These are phyloP conservation scores for Fusarium sp. DNA, from an alignment of 2,329 filamentous ascomycete genomes.

Conservation along the genomic window DNA sequence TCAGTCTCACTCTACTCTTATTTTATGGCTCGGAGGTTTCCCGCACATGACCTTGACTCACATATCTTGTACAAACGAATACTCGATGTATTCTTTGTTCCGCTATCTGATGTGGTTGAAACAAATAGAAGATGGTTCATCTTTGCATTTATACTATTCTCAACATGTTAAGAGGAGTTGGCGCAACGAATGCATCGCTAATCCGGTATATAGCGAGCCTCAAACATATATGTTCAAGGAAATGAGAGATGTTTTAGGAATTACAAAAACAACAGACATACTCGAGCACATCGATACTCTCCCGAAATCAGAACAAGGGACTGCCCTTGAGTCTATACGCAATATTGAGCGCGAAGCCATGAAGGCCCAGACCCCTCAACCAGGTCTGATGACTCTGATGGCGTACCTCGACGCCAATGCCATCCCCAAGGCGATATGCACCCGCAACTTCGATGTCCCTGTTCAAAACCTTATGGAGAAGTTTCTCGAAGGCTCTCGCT, in stretches of 20 bases:
- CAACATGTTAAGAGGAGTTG: not conserved
- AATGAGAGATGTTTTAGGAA: slow-evolving; percentile 80
- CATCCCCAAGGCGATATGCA: slow-evolving; percentile 86
- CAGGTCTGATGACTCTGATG: slow-evolving; percentile 82
- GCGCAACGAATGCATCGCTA: not conserved
- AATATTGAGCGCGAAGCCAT: slow-evolving; percentile 84
- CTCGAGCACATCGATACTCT: slow-evolving; percentile 86
- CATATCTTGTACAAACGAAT: slow-evolving; percentile 16
- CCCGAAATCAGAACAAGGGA: slow-evolving; percentile 64
- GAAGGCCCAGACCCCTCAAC: slow-evolving; percentile 80
- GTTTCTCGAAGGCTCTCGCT: slow-evolving; percentile 73
- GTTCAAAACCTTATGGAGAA: slow-evolving; percentile 77
- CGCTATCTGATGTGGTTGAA: not conserved
- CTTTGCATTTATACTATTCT: not conserved
- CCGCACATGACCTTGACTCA: not conserved
- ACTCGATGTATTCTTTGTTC: not conserved
- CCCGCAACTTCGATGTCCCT: slow-evolving; percentile 87
- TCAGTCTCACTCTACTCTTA: not conserved
- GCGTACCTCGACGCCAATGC: slow-evolving; percentile 74
- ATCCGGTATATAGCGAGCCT: slow-evolving; percentile 67
- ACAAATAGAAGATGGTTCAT: not conserved
- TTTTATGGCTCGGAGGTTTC: not conserved
- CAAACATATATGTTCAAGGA: slow-evolving; percentile 95
- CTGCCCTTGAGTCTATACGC: slow-evolving; percentile 77
- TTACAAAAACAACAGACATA: slow-evolving; percentile 79